These are phyloP conservation scores for Moricandia moricandioides DNA, from an alignment of 345 rosid genomes.

Conservation along the genomic window DNA sequence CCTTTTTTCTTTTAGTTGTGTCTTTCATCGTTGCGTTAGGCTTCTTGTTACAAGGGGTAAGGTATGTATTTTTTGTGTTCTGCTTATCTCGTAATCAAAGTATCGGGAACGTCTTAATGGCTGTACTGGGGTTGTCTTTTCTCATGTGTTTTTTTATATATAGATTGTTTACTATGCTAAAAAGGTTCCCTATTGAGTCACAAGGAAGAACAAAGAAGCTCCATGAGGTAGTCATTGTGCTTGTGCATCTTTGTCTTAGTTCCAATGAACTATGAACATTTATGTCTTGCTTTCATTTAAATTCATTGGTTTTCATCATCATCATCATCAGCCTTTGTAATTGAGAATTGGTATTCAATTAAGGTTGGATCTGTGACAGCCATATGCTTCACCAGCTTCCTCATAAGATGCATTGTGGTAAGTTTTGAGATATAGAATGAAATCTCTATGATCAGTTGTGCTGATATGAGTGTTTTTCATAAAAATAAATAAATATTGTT, in stretches of 20 bases:
- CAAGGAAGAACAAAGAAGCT: conserved; percentile 98
- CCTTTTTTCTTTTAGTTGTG: conserved; percentile 51
- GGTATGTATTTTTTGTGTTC: conserved; percentile 43
- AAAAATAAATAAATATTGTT: background rate
- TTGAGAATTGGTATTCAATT: conserved; percentile 3
- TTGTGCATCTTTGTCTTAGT: conserved; percentile 12
- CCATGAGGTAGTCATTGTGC: conserved; percentile 60
- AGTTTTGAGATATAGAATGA: conserved; percentile 25
- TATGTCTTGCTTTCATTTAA: background rate
- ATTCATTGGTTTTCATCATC: background rate
- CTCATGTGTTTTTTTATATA: conserved; percentile 40
- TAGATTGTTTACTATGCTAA: conserved; percentile 85
- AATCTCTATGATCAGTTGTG: background rate
- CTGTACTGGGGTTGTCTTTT: background rate
- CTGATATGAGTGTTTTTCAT: background rate
- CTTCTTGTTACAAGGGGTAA: conserved; percentile 94
- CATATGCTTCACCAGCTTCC: conserved; percentile 92
- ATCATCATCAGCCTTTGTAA: background rate
- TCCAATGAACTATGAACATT: background rate
- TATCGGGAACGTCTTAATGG: background rate
- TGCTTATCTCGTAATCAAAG: background rate
- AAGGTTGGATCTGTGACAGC: conserved; percentile 99
- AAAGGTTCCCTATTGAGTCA: conserved; percentile 94
- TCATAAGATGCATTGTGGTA: conserved; percentile 91
- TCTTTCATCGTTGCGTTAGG: conserved; percentile 88